Evolutionary conservation across 2,329 filamentous ascomycete genomes (phyloP), one percentile per base, ranked within the genome.

Genomic region (Colletotrichum sp.): DNA sequence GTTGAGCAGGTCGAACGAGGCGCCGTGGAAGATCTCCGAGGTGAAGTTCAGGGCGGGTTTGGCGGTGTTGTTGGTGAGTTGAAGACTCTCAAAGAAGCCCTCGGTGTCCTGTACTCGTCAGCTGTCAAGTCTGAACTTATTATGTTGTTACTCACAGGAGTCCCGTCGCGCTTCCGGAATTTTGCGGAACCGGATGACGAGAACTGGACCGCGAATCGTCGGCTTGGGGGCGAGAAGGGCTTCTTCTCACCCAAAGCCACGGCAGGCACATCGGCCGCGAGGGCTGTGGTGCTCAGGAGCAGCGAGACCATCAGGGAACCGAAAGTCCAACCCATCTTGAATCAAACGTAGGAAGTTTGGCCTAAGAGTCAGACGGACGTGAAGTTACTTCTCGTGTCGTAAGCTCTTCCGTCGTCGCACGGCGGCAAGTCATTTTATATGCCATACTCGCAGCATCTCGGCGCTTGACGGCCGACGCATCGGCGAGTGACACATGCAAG

Each of bases 21-120:
- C 74, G 7, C 74, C 74, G 18, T 76, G 74, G 43, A 76, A 76
- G 9, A 71, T 30, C 13, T 70, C 66, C 12, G 71, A 74, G 16
- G 71, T 74, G 61, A 74, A 76, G 16, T 70, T 74, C 18, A 70
- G n/a, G 8, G 64, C 74, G 12, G 74, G 74, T 9, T 56, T 38
- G 55, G 65, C 71, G 9, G 43, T 61, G 24, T 66, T 58, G 6
- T 67, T 66, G 9, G 66, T 64, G 12, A 61, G 16, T 48, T 71
- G 28, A 8, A 75, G 34, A n/a, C 34, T 65, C 26, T 58, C 26
- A 43, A 56, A 76, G 64, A 76, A 76, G 30, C 62, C 56, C 5
- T 43, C 66, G 6, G 71, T 71, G 21, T 75, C 66, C 71, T 61
- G 5, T 12, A 32, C 28, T n/a, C 3, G 5, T 56, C 34, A 36